These are phyloP conservation scores for Huntiella savannae DNA, from an alignment of 2,329 filamentous ascomycete genomes.

Conservation along the genomic window DNA sequence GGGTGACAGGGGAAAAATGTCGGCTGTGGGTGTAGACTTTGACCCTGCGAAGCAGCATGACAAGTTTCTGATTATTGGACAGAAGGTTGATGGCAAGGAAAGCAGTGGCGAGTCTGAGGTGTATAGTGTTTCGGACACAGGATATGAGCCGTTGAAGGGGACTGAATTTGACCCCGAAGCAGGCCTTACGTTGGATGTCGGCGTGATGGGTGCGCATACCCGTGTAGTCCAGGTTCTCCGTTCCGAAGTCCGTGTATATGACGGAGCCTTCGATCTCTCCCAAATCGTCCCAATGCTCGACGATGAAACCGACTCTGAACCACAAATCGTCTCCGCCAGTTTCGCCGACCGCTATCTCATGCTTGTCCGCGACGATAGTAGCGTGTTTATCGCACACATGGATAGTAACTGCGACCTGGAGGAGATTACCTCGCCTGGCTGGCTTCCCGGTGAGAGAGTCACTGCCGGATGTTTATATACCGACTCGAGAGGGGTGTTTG, in stretches of 20 bases:
- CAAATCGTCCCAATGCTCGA: constrained; percentile 90
- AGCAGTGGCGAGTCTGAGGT: constrained; percentile 62
- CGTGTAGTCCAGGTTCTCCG: constrained; percentile 75
- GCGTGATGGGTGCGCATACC: constrained; percentile 59
- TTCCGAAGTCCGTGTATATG: constrained; percentile 76
- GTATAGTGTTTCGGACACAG: constrained; percentile 53
- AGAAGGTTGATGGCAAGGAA: constrained; percentile 32
- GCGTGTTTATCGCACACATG: constrained; percentile 59
- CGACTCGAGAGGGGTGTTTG: constrained; percentile 41
- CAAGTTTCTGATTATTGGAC: constrained; percentile 68
- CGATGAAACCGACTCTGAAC: constrained; percentile 68
- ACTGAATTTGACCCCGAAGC: constrained; percentile 86
- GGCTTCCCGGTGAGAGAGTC: constrained; percentile 33
- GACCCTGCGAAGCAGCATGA: constrained; percentile 46
- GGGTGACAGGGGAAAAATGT: constrained; percentile 27
- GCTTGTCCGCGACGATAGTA: constrained; percentile 66
- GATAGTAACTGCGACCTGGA: constrained; percentile 66
- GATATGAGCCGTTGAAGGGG: constrained; percentile 55
- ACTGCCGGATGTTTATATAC: constrained; percentile 56
- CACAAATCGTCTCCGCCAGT: constrained; percentile 58
- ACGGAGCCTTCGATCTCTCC: constrained; percentile 68
- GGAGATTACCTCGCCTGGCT: constrained; percentile 36
- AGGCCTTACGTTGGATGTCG: constrained; percentile 70
- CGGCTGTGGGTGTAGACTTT: constrained; percentile 28
- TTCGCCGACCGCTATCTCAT: constrained; percentile 76